These are phyloP conservation scores for Daldinia concentrica DNA, from an alignment of 495 filamentous ascomycete genomes.

Conservation along the genomic window DNA sequence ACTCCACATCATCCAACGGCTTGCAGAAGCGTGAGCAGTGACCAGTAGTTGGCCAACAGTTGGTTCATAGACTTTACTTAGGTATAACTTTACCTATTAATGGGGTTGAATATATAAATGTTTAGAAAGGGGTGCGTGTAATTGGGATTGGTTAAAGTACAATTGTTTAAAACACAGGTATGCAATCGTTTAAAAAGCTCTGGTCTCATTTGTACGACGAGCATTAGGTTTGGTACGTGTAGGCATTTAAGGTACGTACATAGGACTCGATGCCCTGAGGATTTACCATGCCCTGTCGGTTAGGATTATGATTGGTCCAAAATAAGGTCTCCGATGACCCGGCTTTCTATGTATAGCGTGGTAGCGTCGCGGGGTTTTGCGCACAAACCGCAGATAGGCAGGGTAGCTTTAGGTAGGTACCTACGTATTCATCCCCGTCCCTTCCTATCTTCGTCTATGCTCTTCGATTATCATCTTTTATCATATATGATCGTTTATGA, in stretches of 20 bases:
- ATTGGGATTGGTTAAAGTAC: not conserved
- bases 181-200: not conserved
- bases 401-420: not conserved
- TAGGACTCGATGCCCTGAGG: constrained; percentile 8
- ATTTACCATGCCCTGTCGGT: constrained; percentile 27
- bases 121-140: not conserved
- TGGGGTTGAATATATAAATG: not conserved
- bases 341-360: constrained; percentile 8
- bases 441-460: constrained; percentile 11
- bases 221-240: not conserved
- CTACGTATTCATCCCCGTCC: constrained; percentile 9
- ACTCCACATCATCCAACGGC: constrained; percentile 21
- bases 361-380: constrained; percentile 35
- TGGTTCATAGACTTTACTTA: not conserved
- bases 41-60: not conserved
- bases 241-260: too few relatives aligned
- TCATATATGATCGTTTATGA: not conserved
- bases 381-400: constrained; percentile 19
- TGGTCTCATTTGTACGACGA: not conserved
- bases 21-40: constrained; percentile 20
- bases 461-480: constrained; percentile 3
- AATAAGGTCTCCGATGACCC: constrained; percentile 18
- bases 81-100: not conserved
- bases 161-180: not conserved
- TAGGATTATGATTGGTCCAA: constrained; percentile 29